phyloP scores from a whole-genome alignment of 768 basidiomycete species.

The Pulveroboletus sp. region DNA sequence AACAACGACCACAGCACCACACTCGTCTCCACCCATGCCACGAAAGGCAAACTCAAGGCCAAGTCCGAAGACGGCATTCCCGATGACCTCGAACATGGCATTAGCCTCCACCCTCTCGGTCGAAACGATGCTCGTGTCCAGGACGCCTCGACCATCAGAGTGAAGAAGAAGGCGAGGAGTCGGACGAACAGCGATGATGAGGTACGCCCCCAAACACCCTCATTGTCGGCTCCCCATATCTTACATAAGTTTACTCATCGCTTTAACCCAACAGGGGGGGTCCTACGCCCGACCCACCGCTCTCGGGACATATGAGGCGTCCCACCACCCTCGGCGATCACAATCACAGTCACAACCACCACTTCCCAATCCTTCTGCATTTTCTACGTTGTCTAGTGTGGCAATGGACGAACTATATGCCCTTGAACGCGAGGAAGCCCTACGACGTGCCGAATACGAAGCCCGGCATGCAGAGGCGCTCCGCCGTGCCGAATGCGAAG shows the following conservation, averaged over 20 bases:
- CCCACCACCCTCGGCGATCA: slow-evolving; percentile 27
- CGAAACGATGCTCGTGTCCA: slow-evolving; percentile 17
- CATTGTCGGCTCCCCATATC: slow-evolving; percentile 23
- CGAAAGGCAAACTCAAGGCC: slow-evolving; percentile 28
- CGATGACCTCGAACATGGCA: slow-evolving; percentile 24
- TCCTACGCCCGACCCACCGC: slow-evolving; percentile 57
- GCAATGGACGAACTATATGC: slow-evolving; percentile 89
- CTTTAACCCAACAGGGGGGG: slow-evolving; percentile 37
- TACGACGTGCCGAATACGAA: slow-evolving; percentile 84
- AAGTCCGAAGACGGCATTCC: slow-evolving; percentile 22
- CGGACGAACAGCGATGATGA: slow-evolving; percentile 80
- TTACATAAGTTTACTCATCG: slow-evolving; percentile 25
- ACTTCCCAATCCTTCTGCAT: slow-evolving; percentile 41
- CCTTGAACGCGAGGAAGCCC: slow-evolving; percentile 81
- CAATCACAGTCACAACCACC: slow-evolving; percentile 26
- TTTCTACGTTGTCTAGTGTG: slow-evolving; percentile 64
- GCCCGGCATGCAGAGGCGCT: slow-evolving; percentile 66
- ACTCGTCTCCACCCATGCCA: slow-evolving; percentile 16
- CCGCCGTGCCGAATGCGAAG: slow-evolving; percentile 59
- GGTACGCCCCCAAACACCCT: slow-evolving; percentile 41
- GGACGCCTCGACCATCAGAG: slow-evolving; percentile 33
- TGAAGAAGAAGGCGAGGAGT: slow-evolving; percentile 76
- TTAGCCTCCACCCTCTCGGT: slow-evolving; percentile 25
- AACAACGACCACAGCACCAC: slow-evolving; percentile 47
- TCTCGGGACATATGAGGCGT: slow-evolving; percentile 40